Evolutionary conservation across 148 eudicot genomes (phyloP).

Genomic region (Suaeda aralocaspica): DNA sequence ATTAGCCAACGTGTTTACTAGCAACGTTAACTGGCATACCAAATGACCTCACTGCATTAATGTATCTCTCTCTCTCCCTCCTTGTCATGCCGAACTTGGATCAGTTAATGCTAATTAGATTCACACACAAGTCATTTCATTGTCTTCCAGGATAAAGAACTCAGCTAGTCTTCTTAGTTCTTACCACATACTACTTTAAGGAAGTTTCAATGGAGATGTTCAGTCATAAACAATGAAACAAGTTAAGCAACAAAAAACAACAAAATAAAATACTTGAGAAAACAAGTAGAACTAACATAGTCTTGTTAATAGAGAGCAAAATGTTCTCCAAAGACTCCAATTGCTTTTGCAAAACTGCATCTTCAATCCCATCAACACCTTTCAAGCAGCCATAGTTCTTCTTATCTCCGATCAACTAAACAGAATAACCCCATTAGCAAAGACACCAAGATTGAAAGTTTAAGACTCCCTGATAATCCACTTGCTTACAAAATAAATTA

Average conservation of each 20-base stretch:
- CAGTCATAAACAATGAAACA: no score
- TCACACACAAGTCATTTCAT: no score
- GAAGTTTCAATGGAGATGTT: no score
- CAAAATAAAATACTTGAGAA: background rate
- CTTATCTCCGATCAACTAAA: slow-evolving; percentile 51
- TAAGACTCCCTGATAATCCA: background rate
- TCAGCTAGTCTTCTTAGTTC: background rate
- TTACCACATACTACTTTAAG: background rate
- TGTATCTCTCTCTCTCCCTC: no score
- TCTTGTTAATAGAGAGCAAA: slow-evolving; percentile 46
- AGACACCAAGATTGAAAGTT: slow-evolving; percentile 3
- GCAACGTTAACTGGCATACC: no score
- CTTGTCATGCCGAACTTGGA: no score
- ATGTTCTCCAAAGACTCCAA: slow-evolving; percentile 60
- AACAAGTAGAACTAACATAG: slow-evolving; percentile 46
- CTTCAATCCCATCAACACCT: slow-evolving; percentile 52
- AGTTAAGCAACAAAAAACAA: background rate
- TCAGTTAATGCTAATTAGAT: no score
- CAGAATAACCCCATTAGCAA: background rate
- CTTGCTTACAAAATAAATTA: background rate
- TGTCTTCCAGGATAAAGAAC: background rate
- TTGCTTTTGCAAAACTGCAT: slow-evolving; percentile 56
- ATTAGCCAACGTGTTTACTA: background rate
- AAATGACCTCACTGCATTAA: background rate
- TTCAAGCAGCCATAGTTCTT: slow-evolving; percentile 64